Percentiles rank a stretch among this genome's conserved stretches.
Conservation (phyloP, 108 stramenopile genomes). For the Cyclotella distinguenda region DNA sequence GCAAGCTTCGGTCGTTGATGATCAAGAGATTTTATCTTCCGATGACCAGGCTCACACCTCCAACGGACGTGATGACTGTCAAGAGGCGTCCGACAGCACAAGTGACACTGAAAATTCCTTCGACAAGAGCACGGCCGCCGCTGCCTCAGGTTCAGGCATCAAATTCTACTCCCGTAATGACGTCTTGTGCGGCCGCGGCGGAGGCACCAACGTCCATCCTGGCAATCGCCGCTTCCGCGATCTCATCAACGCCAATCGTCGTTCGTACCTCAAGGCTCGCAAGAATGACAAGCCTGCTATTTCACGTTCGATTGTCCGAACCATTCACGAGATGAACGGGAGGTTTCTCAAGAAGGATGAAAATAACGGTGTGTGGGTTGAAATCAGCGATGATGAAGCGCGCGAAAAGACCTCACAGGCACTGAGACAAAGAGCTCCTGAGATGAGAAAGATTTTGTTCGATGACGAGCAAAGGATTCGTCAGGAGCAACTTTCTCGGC, state of each 20-base stretch:
- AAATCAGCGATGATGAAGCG: constrained; percentile 46
- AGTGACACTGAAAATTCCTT: neutral
- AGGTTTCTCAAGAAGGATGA: constrained; percentile 74
- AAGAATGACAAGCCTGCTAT: constrained; percentile 71
- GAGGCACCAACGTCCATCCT: constrained; percentile 70
- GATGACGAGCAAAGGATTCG: constrained; percentile 49
- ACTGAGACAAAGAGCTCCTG: constrained; percentile 64
- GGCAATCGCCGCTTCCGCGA: constrained; percentile 72
- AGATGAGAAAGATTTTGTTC: constrained; percentile 73
- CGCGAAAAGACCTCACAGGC: constrained; percentile 57
- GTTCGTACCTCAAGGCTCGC: constrained; percentile 43
- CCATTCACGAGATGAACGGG: constrained; percentile 66
- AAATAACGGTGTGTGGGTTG: constrained; percentile 42
- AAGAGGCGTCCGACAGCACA: neutral
- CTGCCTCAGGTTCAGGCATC: constrained; percentile 28
- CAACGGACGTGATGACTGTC: too few relatives aligned
- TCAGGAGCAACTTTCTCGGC: neutral
- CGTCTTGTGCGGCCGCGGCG: constrained; percentile 80
- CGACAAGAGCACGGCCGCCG: neutral
- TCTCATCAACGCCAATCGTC: constrained; percentile 45
- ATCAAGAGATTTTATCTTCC: too few relatives aligned
- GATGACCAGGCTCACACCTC: too few relatives aligned
- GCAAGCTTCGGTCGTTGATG: too few relatives aligned
- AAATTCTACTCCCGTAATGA: constrained; percentile 60
- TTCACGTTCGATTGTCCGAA: constrained; percentile 67